Evolutionary conservation across 2,329 filamentous ascomycete species (phyloP).

Genomic region (Fonsecaea pedrosoi): DNA sequence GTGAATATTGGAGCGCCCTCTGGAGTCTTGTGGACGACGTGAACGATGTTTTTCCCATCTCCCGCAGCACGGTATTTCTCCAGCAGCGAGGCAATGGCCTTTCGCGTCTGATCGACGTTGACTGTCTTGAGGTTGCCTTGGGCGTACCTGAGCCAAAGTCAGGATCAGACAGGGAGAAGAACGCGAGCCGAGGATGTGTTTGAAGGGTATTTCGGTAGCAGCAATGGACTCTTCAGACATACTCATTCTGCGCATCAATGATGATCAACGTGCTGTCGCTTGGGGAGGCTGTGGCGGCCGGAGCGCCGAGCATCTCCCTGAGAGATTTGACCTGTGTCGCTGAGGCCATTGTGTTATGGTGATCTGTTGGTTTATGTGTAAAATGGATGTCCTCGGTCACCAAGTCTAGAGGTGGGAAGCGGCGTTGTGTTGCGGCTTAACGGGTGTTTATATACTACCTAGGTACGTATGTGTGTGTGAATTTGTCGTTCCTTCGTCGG

Average conservation of each 20-base stretch:
- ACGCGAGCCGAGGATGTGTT: background rate
- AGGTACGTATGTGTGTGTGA: too few relatives aligned
- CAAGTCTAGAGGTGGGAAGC: too few relatives aligned
- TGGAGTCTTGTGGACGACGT: constrained; percentile 66
- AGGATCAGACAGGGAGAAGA: constrained; percentile 16
- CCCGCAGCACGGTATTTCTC: constrained; percentile 61
- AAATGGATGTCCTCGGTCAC: too few relatives aligned
- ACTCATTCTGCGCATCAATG: constrained; percentile 75
- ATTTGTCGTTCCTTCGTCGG: too few relatives aligned
- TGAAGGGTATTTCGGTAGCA: background rate
- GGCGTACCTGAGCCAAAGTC: constrained; percentile 47
- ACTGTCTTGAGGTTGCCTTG: constrained; percentile 62
- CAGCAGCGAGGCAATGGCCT: constrained; percentile 64
- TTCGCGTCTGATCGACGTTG: constrained; percentile 61
- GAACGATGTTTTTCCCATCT: constrained; percentile 59
- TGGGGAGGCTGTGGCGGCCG: constrained; percentile 62
- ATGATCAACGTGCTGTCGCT: constrained; percentile 68
- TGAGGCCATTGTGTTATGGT: constrained; percentile 25
- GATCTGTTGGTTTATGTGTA: background rate
- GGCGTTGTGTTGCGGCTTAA: too few relatives aligned
- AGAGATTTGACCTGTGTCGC: constrained; percentile 48
- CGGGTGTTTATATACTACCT: too few relatives aligned
- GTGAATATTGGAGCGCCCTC: constrained; percentile 71
- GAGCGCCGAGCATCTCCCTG: constrained; percentile 62
- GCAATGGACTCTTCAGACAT: constrained; percentile 41